Conservation (phyloP, 306 rosid genomes). For the Canavalia ensiformis region DNA sequence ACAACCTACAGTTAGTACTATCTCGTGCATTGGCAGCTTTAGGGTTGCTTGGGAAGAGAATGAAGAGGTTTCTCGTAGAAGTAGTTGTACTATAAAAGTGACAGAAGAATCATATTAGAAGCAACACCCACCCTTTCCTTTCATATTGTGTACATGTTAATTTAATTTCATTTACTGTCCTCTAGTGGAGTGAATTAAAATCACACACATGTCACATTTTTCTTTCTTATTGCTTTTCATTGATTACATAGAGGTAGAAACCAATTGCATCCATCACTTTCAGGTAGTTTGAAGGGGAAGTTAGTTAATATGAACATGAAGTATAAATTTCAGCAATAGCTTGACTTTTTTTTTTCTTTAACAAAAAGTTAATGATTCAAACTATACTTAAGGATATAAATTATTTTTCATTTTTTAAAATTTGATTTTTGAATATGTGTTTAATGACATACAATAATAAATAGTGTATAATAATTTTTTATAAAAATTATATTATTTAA, state of each 20-base stretch:
- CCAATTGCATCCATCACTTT: neutral
- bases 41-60: conserved; percentile 67
- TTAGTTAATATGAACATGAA: neutral
- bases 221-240: neutral
- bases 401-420: too few species aligned
- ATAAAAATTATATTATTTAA: too few species aligned
- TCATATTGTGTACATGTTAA: neutral
- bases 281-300: too few species aligned
- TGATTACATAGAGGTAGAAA: neutral
- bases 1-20: conserved; percentile 46
- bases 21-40: conserved; percentile 72
- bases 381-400: neutral
- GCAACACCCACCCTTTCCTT: conserved; percentile 38
- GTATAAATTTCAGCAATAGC: neutral
- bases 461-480: too few species aligned
- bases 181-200: neutral
- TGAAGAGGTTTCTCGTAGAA: conserved; percentile 13
- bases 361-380: neutral
- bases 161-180: neutral
- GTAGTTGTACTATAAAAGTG: conserved; percentile 52
- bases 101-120: conserved; percentile 53
- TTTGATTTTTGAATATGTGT: too few species aligned
- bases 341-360: neutral
- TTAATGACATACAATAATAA: too few species aligned
- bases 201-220: neutral